Conservation (phyloP, 2,329 filamentous ascomycete genomes). For the Ascomycota sp. region DNA sequence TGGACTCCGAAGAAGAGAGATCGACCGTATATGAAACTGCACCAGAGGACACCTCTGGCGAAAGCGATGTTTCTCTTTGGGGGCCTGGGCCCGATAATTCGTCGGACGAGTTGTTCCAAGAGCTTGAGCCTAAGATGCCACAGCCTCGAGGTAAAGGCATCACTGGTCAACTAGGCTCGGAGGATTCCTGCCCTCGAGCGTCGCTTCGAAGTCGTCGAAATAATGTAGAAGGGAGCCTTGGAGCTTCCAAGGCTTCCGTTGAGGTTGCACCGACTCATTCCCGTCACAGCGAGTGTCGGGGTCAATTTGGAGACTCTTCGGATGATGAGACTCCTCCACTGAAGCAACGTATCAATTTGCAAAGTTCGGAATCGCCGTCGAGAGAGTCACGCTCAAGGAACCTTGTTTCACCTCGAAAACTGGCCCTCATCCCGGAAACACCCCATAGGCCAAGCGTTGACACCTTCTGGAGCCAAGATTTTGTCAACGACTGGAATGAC, state of each 20-base stretch:
- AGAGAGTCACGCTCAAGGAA: constrained; percentile 5
- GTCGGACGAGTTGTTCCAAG: not conserved
- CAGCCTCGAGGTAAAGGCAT: too few relatives aligned
- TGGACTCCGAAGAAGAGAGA: constrained; percentile 3
- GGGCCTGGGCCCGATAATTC: constrained; percentile 4
- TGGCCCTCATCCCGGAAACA: constrained; percentile 24
- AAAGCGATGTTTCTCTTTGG: constrained; percentile 2
- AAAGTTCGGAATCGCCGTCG: constrained; percentile 5
- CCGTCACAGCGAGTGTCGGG: too few relatives aligned
- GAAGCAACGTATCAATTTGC: constrained; percentile 2
- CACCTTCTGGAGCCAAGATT: constrained; percentile 34
- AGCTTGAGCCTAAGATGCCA: not conserved
- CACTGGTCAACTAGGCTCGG: too few relatives aligned
- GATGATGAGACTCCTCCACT: not conserved
- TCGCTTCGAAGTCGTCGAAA: too few relatives aligned
- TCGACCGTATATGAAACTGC: constrained; percentile 7
- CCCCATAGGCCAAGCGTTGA: constrained; percentile 31
- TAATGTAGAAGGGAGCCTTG: too few relatives aligned
- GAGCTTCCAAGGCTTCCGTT: too few relatives aligned
- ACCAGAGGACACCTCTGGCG: constrained; percentile 5
- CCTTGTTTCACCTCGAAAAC: constrained; percentile 12
- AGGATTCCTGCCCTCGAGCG: too few relatives aligned
- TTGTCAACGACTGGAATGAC: constrained; percentile 41
- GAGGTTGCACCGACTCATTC: too few relatives aligned
- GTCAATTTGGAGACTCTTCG: not conserved